A percentile compares a stretch with the other conserved stretches of the same genome.
phyloP scores from a whole-genome alignment of 495 filamentous ascomycete genomes.

The Evansstolkia leycettana region DNA sequence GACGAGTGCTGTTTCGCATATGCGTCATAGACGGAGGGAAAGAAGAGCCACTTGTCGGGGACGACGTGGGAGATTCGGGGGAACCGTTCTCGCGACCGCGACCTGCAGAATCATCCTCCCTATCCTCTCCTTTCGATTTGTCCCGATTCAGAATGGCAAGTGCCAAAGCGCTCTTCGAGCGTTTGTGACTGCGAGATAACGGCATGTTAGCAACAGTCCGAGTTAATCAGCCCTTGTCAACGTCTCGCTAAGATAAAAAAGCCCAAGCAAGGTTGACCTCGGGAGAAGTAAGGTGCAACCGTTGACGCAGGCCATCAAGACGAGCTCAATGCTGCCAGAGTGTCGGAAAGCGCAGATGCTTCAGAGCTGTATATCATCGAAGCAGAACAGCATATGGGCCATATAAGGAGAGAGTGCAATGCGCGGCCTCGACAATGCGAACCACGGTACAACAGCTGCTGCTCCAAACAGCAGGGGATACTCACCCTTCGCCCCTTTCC shows the following conservation, averaged over 20 bases:
- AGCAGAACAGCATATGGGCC: no score
- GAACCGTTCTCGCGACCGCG: constrained; percentile 17
- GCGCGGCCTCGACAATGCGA: not conserved
- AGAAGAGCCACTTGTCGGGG: constrained; percentile 14
- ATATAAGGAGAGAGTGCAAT: no score
- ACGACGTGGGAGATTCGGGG: constrained; percentile 17
- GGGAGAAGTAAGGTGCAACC: no score
- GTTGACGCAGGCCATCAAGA: no score
- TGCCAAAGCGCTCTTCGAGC: constrained; percentile 40
- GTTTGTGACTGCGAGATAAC: constrained; percentile 33
- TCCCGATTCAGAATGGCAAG: constrained; percentile 40
- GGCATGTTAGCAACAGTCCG: constrained; percentile 15
- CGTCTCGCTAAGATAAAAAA: no score
- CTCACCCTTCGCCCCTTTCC: constrained; percentile 20
- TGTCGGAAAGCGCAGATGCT: no score
- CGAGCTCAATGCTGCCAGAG: no score
- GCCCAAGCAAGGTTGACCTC: no score
- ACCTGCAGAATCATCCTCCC: constrained; percentile 13
- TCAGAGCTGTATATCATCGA: no score
- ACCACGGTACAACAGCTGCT: constrained; percentile 5
- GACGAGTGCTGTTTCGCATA: constrained; percentile 20
- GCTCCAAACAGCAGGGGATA: not conserved
- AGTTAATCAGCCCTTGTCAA: no score
- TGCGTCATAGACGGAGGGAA: constrained; percentile 11
- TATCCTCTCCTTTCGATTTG: constrained; percentile 28